Evolutionary conservation across 768 basidiomycete genomes (phyloP), one percentile per base, ranked within the genome.

Genomic region (Kwoniella newhampshirensis): DNA sequence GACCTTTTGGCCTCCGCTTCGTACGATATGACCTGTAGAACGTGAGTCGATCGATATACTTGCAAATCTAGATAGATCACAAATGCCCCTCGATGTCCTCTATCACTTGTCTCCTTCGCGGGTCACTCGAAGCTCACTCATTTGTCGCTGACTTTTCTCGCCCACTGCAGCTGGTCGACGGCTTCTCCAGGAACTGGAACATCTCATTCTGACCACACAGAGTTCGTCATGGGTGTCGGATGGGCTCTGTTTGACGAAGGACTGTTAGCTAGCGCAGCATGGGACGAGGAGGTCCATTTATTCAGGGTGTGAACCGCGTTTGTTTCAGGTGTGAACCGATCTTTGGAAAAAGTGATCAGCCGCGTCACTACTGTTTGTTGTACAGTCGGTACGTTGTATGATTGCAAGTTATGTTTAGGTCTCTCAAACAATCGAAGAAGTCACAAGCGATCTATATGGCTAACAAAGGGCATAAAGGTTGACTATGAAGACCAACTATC

Each of bases 171-270:
- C 64, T 92, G 90, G 90, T 83, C 84, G 59, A 86, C 86, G n/a
- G 79, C 77, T 7, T 5, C 6, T n/a, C 40, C 40, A n/a, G 40
- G n/a, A 42, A n/a, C 17, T 6, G n/a, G 40, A n/a, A 8, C 40
- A 23, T 42, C 8, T 20, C 87, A 96, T 71, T 87, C 91, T 70
- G 80, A 85, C 5, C 94, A 98, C 72, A 93, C 89, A 1, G 94
- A 98, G 78, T 97, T 98, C 76, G 91, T 94, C 21, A 88, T 88
- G 39, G 93, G 90, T 0, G 87, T 88, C 68, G 82, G 83, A 44
- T 96, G 93, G 92, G 90, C 89, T n/a, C 75, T 96, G 66, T 92
- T 85, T 62, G 91, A 96, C 45, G 86, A 89, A 68, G 89, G 89
- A 1, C 72, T 91, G 17, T 70, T 98, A 44, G 91, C 89, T 37